A percentile compares a stretch with the other conserved stretches of the same genome.
These are phyloP conservation scores for Cyclostephanos invisitatus DNA, from an alignment of 108 stramenopile genomes.

Conservation along the genomic window DNA sequence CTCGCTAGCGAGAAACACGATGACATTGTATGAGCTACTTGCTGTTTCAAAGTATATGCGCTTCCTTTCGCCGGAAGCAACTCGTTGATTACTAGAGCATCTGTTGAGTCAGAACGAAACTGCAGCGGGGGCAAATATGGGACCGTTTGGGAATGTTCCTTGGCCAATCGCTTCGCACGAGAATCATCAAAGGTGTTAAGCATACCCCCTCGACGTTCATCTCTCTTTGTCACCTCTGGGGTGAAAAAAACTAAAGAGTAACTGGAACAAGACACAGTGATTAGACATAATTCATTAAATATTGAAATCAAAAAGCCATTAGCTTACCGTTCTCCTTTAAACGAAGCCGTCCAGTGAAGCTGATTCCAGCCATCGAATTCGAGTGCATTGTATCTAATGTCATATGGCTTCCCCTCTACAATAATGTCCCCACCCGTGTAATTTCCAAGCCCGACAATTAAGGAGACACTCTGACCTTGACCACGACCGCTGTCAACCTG, in stretches of 20 bases:
- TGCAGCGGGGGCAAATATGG: conserved; percentile 45
- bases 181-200: conserved; percentile 34
- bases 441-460: conserved; percentile 92
- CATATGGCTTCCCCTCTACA: conserved; percentile 69
- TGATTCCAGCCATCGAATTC: conserved; percentile 93
- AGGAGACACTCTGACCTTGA: conserved; percentile 73
- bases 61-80: conserved; percentile 40
- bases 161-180: conserved; percentile 20
- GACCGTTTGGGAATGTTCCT: conserved; percentile 23
- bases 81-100: conserved; percentile 55
- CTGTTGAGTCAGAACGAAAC: conserved; percentile 49
- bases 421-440: conserved; percentile 81
- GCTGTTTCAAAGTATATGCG: conserved; percentile 27
- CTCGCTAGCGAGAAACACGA: conserved; percentile 40
- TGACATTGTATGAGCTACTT: conserved; percentile 12
- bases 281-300: neutral
- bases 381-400: conserved; percentile 82
- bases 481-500: conserved; percentile 90
- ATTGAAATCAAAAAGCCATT: neutral
- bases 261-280: neutral
- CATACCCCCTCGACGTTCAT: conserved; percentile 11
- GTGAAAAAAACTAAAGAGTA: conserved; percentile 94
- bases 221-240: conserved; percentile 47
- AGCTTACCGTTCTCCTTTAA: conserved; percentile 70
- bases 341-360: conserved; percentile 87